phyloP scores from a whole-genome alignment of 768 basidiomycete genomes.

The Gyrodon lividus region DNA sequence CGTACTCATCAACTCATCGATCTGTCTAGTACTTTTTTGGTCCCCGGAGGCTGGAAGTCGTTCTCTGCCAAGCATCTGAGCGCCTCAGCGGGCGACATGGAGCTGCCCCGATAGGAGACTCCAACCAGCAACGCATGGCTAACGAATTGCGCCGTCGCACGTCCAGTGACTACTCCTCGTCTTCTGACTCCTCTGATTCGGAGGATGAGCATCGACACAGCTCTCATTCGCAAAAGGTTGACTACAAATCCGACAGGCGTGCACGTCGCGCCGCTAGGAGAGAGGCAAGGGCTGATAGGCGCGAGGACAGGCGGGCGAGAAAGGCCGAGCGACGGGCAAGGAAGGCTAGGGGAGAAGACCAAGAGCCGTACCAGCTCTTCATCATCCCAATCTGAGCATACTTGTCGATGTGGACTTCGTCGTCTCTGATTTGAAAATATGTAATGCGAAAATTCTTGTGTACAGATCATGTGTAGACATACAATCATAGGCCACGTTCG shows the following conservation, averaged over 20 bases:
- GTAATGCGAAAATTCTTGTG: too few species aligned
- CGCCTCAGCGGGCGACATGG: conserved; percentile 29
- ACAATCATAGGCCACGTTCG: too few species aligned
- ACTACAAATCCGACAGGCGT: conserved; percentile 5
- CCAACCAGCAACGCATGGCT: conserved; percentile 20
- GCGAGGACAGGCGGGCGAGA: conserved; percentile 11
- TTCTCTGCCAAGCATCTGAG: conserved; percentile 34
- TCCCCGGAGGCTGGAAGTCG: conserved; percentile 43
- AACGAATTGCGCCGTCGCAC: conserved; percentile 12
- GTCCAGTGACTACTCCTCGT: not conserved
- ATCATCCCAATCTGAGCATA: conserved; percentile 7
- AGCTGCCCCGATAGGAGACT: conserved; percentile 19
- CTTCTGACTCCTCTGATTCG: conserved; percentile 10
- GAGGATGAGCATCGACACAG: conserved; percentile 6
- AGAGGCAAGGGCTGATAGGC: conserved; percentile 12
- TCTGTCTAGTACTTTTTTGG: conserved; percentile 46
- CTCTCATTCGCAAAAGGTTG: not conserved
- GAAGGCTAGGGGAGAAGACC: conserved; percentile 17
- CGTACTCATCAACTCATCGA: not conserved
- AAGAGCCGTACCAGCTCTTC: conserved; percentile 22
- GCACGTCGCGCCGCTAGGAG: conserved; percentile 6
- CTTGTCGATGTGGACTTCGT: too few species aligned
- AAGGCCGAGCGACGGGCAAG: conserved; percentile 14
- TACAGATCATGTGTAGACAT: too few species aligned
- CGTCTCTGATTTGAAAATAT: too few species aligned